Evolutionary conservation across 345 rosid species (phyloP), one percentile per base, ranked within the genome.

Genomic region (Aethionema arabicum): DNA sequence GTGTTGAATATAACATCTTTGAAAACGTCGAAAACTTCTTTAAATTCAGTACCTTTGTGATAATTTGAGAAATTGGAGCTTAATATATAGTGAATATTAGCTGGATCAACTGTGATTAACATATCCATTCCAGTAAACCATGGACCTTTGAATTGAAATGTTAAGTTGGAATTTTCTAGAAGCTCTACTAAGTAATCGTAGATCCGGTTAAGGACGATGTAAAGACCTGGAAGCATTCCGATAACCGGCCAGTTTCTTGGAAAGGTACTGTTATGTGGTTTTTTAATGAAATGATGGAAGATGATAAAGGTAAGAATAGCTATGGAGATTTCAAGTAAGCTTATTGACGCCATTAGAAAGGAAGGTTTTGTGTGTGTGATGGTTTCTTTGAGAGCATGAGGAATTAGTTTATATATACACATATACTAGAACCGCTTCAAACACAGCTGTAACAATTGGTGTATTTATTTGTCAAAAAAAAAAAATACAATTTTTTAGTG

Each of bases 41-140:
- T 35, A 39, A 65, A 56, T 31, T 70, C 65, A 0, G 39, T 13
- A 4, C 78, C 78, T 50, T 70, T 66, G 4, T 39, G 47, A 21
- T 44, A 75, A 30, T 70, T 70, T 29, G 60, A 60, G 66, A 70
- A 66, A 51, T 66, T 60, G 38, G 62, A 52, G 61, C 36, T 66
- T 55, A 61, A 5, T 12, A 71, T 72, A 32, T 75, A 44, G 35
- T 66, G 58, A 4, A 66, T 56, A 8, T 75, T 75, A 10, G 48
- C 37, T 3, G 76, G 79, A 51, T 75, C 76, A 11, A 12, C 41
- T 1, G 69, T 75, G 51, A 36, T 7, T 35, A 75, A 39, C 11
- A 33, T 3, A 21, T 76, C 68, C 53, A 39, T 44, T 49, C 36
- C 56, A 16, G 48, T 2, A 32, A 63, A 45, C 63, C 59, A 56